These are phyloP conservation scores for Chlamydomonas sphaeroides DNA, from an alignment of 139 green algal genomes.

Conservation along the genomic window DNA sequence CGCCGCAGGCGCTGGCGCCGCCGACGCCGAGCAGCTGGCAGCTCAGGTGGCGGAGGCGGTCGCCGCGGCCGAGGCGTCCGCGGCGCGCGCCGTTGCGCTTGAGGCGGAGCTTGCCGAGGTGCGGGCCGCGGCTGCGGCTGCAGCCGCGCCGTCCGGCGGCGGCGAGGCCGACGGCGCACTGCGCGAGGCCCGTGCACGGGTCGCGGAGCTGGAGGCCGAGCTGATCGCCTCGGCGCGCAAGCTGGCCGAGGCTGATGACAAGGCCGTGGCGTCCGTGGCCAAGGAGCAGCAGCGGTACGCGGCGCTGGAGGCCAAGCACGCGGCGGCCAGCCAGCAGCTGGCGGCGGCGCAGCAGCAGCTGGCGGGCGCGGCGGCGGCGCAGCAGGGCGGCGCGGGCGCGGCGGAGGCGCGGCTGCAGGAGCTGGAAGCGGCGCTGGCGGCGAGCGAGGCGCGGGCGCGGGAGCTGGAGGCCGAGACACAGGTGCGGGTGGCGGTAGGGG, in stretches of 20 bases:
- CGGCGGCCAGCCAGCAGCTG: neutral
- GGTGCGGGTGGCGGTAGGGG: no score
- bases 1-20: neutral
- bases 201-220: slow-evolving; percentile 26
- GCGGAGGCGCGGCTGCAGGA: neutral
- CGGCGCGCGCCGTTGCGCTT: neutral
- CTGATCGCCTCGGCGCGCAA: slow-evolving; percentile 7
- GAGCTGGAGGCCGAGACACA: slow-evolving; percentile 3
- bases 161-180: neutral
- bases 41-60: neutral
- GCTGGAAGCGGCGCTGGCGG: slow-evolving; percentile 12
- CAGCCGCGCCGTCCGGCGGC: neutral
- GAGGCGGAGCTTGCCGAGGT: neutral
- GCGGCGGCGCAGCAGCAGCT: neutral
- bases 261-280: slow-evolving; percentile 5
- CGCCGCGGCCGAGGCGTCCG: neutral
- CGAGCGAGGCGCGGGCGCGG: neutral
- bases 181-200: neutral
- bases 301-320: slow-evolving; percentile 20
- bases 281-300: slow-evolving; percentile 6
- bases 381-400: neutral
- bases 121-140: neutral
- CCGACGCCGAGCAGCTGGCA: neutral
- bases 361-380: slow-evolving; percentile 3
- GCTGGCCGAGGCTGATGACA: slow-evolving; percentile 17